Conservation (phyloP, 257 asterid species). For the Ballota nigra region DNA sequence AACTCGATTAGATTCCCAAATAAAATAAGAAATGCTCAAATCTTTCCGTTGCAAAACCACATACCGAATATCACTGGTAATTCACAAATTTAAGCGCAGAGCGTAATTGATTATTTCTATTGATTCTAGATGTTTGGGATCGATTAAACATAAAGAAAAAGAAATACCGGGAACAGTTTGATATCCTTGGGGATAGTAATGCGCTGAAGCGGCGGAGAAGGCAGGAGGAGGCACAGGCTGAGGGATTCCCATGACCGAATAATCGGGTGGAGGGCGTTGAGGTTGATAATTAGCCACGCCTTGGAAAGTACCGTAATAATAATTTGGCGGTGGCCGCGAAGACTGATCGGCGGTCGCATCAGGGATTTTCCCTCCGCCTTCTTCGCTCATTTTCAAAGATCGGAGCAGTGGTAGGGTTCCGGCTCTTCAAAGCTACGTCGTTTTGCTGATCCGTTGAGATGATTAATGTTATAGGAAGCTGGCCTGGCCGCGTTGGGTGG, state of each 20-base stretch:
- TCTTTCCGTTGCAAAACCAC: background rate
- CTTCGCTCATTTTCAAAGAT: slow-evolving; percentile 37
- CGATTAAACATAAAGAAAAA: background rate
- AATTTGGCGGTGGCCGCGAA: slow-evolving; percentile 38
- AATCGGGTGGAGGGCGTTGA: slow-evolving; percentile 49
- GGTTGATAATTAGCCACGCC: slow-evolving; percentile 81
- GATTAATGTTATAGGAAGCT: slow-evolving; percentile 12
- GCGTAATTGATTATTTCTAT: background rate
- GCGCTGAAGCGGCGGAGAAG: slow-evolving; percentile 38
- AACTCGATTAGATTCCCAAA: background rate
- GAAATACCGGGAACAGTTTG: slow-evolving; percentile 59
- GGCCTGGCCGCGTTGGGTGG: slow-evolving; percentile 23
- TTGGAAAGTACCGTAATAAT: slow-evolving; percentile 84
- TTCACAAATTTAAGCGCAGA: background rate
- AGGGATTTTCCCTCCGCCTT: slow-evolving; percentile 45
- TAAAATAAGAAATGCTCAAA: background rate
- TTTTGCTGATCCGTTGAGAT: slow-evolving; percentile 7
- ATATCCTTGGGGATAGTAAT: slow-evolving; percentile 66
- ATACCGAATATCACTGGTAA: background rate
- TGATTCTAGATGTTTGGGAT: background rate
- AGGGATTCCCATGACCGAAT: slow-evolving; percentile 72
- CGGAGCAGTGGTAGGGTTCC: slow-evolving; percentile 18
- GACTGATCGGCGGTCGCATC: slow-evolving; percentile 36
- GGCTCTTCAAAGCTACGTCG: slow-evolving; percentile 14
- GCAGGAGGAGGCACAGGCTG: slow-evolving; percentile 70